Conservation (phyloP, 2,329 filamentous ascomycete species). For the Verticillium nubilum region DNA sequence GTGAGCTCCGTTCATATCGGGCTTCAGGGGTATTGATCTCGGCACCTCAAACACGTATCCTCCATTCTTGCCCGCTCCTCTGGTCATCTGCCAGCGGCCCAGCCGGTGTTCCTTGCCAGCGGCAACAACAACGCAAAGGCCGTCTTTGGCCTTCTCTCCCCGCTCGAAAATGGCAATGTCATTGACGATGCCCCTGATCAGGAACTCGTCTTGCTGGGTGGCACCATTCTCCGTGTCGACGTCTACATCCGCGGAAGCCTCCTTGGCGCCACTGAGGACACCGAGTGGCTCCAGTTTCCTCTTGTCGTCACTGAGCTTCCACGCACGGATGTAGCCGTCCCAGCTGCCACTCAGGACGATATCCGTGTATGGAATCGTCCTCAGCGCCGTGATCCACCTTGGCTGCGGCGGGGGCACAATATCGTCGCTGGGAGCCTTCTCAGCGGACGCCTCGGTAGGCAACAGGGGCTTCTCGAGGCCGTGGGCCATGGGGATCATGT, state of each 20-base stretch:
- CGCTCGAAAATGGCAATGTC: slow-evolving; percentile 83
- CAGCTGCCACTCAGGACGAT: slow-evolving; percentile 88
- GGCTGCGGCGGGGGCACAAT: slow-evolving; percentile 62
- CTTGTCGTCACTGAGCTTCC: slow-evolving; percentile 81
- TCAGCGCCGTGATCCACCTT: slow-evolving; percentile 84
- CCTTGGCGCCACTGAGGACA: slow-evolving; percentile 35
- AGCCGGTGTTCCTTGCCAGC: slow-evolving; percentile 82
- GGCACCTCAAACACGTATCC: slow-evolving; percentile 85
- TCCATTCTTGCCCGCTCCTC: slow-evolving; percentile 63
- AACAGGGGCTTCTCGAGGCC: slow-evolving; percentile 70
- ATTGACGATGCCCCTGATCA: slow-evolving; percentile 75
- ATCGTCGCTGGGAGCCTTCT: slow-evolving; percentile 54
- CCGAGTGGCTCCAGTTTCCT: slow-evolving; percentile 69
- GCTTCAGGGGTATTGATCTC: slow-evolving; percentile 24
- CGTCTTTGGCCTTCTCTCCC: slow-evolving; percentile 69
- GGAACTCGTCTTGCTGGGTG: slow-evolving; percentile 8
- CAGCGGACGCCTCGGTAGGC: slow-evolving; percentile 68
- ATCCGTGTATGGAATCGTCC: slow-evolving; percentile 84
- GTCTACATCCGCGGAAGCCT: not conserved
- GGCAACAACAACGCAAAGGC: slow-evolving; percentile 79
- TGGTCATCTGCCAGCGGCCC: slow-evolving; percentile 69
- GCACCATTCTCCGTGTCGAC: not conserved
- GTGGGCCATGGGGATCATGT: slow-evolving; percentile 74
- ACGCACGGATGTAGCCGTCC: slow-evolving; percentile 83
- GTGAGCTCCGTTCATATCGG: slow-evolving; percentile 26